Evolutionary conservation across 306 rosid genomes (phyloP), one percentile per base, ranked within the genome.

Genomic region (Citrullus colocynthis): DNA sequence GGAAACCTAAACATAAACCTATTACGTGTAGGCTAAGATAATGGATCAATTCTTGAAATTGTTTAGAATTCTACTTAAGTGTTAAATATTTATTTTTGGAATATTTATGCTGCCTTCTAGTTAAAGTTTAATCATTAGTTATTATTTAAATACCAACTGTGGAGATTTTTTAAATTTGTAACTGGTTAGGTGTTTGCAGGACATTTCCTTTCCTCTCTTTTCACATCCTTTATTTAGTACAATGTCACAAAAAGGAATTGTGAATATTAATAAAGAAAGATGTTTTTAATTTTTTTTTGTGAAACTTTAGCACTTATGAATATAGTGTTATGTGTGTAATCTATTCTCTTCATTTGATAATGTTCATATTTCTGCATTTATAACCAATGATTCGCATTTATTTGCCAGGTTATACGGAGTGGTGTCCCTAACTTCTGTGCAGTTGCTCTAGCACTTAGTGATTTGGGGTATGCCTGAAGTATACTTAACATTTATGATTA

Each of bases 341-440:
- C 42, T 17, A 3, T 55, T 28, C 61, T 30, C 78, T 73, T 72
- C 54, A 15, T 49, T 73, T 61, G 20, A 32, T 79, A 11, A 18
- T 9, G 39, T 13, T 72, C 36, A 15, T 61, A 36, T 74, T n/a
- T 48, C 60, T 80, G 56, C 30, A 54, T 78, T 58, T 75, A 56
- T 49, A 59, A 24, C 75, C 57, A 44, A 32, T 17, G 2, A 73
- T 52, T 85, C 70, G 37, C 64, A 79, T 58, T 74, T 17, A 79
- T 79, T 80, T 88, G 56, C 82, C 87, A 93, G 97, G 98, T 93
- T 83, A 86, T 90, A 80, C 88, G 97, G 88, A 93, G 98, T 81
- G 98, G 98, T 83, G 71, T 93, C 63, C 97, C 98, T 12, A 93
- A 91, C 88, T 93, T 91, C 59, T 93, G 94, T 89, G 93, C 98